Conservation (phyloP, 768 basidiomycete species). For the Fomitopsis pulvina region DNA sequence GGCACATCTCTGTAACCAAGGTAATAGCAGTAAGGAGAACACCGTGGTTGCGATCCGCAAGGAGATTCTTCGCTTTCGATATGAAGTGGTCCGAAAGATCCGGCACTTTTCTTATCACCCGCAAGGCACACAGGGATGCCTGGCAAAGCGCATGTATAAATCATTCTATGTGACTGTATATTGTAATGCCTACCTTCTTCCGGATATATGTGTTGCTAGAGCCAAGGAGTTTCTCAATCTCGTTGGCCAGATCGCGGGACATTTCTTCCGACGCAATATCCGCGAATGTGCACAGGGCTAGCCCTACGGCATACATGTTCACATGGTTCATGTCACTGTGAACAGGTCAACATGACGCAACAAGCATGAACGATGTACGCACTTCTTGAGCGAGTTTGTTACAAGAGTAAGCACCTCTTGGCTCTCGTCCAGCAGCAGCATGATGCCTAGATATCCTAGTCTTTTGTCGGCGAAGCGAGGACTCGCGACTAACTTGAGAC, state of each 20-base stretch:
- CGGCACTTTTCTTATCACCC: conserved; percentile 93
- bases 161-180: background rate
- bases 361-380: conserved; percentile 16
- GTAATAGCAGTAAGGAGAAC: conserved; percentile 93
- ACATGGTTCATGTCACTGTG: conserved; percentile 97
- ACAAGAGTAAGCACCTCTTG: conserved; percentile 96
- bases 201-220: conserved; percentile 98
- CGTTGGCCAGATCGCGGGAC: conserved; percentile 96
- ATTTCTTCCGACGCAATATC: conserved; percentile 99
- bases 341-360: background rate
- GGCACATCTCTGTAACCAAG: conserved; percentile 92
- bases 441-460: conserved; percentile 94
- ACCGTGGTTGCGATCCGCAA: conserved; percentile 95
- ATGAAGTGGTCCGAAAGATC: conserved; percentile 93
- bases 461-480: conserved; percentile 95
- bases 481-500: conserved; percentile 89
- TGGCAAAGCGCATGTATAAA: conserved; percentile 24
- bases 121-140: conserved; percentile 93
- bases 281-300: conserved; percentile 96
- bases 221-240: conserved; percentile 95
- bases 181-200: conserved; percentile 71
- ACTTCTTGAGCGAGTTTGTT: conserved; percentile 99
- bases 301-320: conserved; percentile 97
- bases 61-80: conserved; percentile 78
- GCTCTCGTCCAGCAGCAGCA: conserved; percentile 95